Base-by-base conservation (phyloP, 2,329 filamentous ascomycete genomes). In the Fusarium papillatum region DNA sequence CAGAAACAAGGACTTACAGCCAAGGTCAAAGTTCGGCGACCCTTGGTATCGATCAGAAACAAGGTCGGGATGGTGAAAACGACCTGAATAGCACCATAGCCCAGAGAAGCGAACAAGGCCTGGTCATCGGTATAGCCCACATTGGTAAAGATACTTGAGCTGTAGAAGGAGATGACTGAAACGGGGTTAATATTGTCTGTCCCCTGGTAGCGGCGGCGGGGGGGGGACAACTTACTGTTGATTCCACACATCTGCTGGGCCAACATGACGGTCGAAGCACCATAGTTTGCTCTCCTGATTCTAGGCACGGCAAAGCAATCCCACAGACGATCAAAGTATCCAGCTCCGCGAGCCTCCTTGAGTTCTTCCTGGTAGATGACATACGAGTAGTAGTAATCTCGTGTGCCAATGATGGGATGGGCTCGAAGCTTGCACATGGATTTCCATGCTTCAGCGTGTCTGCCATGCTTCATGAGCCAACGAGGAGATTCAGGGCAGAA, bases 201-300 rank as follows among this genome's bases (percentile, higher is more conserved):
- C 8, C 26, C 0, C 0, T 5, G 0, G 11, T 0, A 4, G 10
- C 5, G 1, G 3, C 34, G 34, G 34, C 34, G 34, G 34, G 13
- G 34, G 34, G 24, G 24, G 22, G n/a, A n/a, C 0, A 46, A 72
- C 74, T 68, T 66, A 78, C 79, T 80, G 66, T 78, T 79, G 66
- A 80, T 80, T 16, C 78, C 79, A 11, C 70, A 81, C 76, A 82
- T 82, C 82, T 93, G 91, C 82, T 94, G 92, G 0, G 91, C 91
- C 80, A 93, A 89, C 94, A 97, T 97, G 75, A 96, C 94, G 1
- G 92, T 92, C 69, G 92, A 93, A 2, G 94, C 93, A 36, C 94
- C 95, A 57, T 93, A 89, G 29, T 92, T 95, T 2, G 95, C 94
- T 41, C 92, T 88, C 43, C 92, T 87, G n/a, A 94, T 87, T 66